phyloP scores from a whole-genome alignment of 1,284 basidiomycete species.

The Pisolithus thermaeus region DNA sequence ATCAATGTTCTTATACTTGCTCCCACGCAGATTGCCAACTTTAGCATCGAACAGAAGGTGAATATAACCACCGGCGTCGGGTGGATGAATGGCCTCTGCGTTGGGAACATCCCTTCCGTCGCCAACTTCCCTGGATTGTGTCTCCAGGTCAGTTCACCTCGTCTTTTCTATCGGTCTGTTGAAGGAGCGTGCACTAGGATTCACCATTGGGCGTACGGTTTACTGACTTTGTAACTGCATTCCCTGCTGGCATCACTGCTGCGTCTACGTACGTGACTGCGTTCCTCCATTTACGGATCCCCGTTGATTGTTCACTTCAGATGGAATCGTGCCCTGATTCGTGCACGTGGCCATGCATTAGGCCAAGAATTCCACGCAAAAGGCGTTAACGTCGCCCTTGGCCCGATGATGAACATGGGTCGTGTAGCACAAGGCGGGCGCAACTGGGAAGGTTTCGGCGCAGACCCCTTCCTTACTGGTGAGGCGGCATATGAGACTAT shows the following conservation, averaged over 20 bases:
- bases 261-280: slow-evolving; percentile 43
- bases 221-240: slow-evolving; percentile 36
- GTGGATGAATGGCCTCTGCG: slow-evolving; percentile 34
- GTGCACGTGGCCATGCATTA: slow-evolving; percentile 60
- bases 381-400: slow-evolving; percentile 61
- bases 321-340: slow-evolving; percentile 41
- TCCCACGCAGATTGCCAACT: slow-evolving; percentile 24
- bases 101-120: slow-evolving; percentile 36
- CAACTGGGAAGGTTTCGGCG: slow-evolving; percentile 69
- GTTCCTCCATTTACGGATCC: background rate
- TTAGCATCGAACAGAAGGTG: slow-evolving; percentile 39
- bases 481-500: slow-evolving; percentile 59
- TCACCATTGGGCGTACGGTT: slow-evolving; percentile 47
- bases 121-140: slow-evolving; percentile 25
- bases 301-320: slow-evolving; percentile 5
- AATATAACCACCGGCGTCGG: slow-evolving; percentile 37
- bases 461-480: slow-evolving; percentile 61
- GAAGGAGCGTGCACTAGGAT: slow-evolving; percentile 27
- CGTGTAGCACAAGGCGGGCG: slow-evolving; percentile 45
- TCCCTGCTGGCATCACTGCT: slow-evolving; percentile 50
- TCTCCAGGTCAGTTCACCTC: slow-evolving; percentile 19
- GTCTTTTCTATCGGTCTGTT: background rate
- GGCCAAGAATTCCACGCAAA: slow-evolving; percentile 71
- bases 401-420: slow-evolving; percentile 57
- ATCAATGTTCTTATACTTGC: background rate